A percentile compares a stretch with the other conserved stretches of the same genome.
phyloP scores from a whole-genome alignment of 2,329 filamentous ascomycete species.

The Claviceps capensis region DNA sequence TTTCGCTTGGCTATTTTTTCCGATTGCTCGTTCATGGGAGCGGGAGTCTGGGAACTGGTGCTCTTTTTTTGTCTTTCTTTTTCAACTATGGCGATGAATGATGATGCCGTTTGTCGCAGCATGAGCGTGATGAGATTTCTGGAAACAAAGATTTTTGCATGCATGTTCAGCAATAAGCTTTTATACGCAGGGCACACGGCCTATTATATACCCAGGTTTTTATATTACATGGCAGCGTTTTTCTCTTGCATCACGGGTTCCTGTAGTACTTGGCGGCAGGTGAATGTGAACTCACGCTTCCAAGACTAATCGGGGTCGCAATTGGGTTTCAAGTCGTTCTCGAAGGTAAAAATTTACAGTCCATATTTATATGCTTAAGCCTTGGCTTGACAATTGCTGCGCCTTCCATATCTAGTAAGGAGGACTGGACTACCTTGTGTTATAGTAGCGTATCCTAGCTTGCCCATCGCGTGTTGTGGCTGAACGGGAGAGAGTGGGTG shows the following conservation, averaged over 20 bases:
- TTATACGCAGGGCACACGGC: background rate
- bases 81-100: background rate
- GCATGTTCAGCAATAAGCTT: background rate
- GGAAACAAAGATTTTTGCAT: background rate
- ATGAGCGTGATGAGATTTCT: background rate
- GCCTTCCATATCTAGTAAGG: no score
- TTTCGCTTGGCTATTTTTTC: background rate
- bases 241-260: background rate
- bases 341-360: no score
- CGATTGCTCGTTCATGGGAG: background rate
- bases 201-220: background rate
- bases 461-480: no score
- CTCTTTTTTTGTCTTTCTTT: background rate
- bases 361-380: no score
- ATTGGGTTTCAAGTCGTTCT: no score
- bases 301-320: no score
- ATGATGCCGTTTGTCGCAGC: background rate
- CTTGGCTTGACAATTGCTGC: no score
- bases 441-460: no score
- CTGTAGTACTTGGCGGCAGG: background rate
- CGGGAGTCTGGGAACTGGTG: background rate
- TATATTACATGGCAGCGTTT: background rate
- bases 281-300: no score
- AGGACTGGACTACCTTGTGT: no score
- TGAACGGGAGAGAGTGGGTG: no score